phyloP scores from a whole-genome alignment of 169 alveolate genomes.

The Perkinsus marinus region DNA sequence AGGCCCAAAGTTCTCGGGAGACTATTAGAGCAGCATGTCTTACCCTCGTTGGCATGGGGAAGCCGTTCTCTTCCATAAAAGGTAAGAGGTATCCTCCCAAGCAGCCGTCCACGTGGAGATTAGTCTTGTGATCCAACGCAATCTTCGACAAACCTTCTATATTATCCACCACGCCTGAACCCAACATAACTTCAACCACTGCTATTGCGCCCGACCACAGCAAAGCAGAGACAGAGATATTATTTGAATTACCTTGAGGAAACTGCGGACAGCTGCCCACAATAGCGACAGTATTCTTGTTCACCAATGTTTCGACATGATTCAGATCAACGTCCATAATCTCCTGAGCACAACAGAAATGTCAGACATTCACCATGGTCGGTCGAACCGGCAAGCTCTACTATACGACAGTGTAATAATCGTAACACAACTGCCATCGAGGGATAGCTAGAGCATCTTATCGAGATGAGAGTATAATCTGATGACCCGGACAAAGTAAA shows the following conservation, averaged over 20 bases:
- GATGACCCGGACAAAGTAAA: no score
- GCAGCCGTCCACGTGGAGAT: conserved; percentile 63
- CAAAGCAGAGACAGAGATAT: no score
- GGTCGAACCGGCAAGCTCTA: no score
- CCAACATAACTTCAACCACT: not conserved
- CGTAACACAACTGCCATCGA: no score
- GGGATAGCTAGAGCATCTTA: no score
- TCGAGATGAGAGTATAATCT: no score
- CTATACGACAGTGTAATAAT: no score
- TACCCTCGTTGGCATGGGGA: conserved; percentile 10
- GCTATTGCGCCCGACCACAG: no score
- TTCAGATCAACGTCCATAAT: not conserved
- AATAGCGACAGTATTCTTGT: conserved; percentile 49
- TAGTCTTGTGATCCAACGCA: conserved; percentile 35
- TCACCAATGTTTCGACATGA: conserved; percentile 4
- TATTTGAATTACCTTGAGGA: conserved; percentile 42
- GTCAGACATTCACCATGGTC: no score
- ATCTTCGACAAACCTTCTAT: conserved; percentile 34
- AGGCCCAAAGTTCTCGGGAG: no score
- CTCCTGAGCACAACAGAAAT: not conserved
- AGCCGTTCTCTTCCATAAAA: conserved; percentile 40
- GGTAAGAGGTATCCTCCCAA: conserved; percentile 57
- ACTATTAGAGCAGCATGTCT: no score
- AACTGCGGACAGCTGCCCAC: conserved; percentile 53
- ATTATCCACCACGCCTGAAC: not conserved